These are phyloP conservation scores for Candida montana DNA, from an alignment of 805 yeast species.

Conservation along the genomic window DNA sequence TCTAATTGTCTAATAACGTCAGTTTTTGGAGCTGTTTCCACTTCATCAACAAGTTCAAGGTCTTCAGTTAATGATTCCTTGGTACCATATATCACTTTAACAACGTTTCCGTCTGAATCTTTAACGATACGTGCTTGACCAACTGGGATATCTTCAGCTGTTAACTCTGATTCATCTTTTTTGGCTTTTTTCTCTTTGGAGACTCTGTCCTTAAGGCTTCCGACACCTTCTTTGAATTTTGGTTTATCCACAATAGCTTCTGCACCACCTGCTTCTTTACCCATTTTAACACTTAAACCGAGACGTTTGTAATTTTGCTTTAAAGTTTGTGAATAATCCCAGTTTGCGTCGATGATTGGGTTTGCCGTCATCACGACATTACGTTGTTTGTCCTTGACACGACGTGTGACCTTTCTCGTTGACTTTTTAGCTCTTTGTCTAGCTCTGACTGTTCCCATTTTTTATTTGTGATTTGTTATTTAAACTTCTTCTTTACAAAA, in stretches of 20 bases:
- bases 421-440: slow-evolving; percentile 78
- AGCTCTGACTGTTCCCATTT: slow-evolving; percentile 73
- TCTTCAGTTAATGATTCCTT: slow-evolving; percentile 36
- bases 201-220: slow-evolving; percentile 19
- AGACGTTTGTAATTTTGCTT: slow-evolving; percentile 80
- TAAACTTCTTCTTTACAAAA: too few relatives aligned
- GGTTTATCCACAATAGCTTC: slow-evolving; percentile 48
- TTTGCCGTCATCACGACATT: slow-evolving; percentile 62
- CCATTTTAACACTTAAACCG: slow-evolving; percentile 68
- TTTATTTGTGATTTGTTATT: background rate
- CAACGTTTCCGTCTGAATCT: slow-evolving; percentile 62
- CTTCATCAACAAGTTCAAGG: slow-evolving; percentile 27
- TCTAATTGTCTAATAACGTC: slow-evolving; percentile 69
- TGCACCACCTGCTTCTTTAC: slow-evolving; percentile 73
- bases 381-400: slow-evolving; percentile 64
- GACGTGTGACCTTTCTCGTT: slow-evolving; percentile 63
- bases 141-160: slow-evolving; percentile 55
- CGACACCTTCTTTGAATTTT: slow-evolving; percentile 27
- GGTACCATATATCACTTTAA: slow-evolving; percentile 66
- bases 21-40: slow-evolving; percentile 31
- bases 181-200: slow-evolving; percentile 12
- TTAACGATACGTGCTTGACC: slow-evolving; percentile 76
- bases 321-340: slow-evolving; percentile 82
- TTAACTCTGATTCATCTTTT: slow-evolving; percentile 30
- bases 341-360: slow-evolving; percentile 80